Evolutionary conservation across 805 yeast species (phyloP).

Genomic region (Kuraishia cidri): DNA sequence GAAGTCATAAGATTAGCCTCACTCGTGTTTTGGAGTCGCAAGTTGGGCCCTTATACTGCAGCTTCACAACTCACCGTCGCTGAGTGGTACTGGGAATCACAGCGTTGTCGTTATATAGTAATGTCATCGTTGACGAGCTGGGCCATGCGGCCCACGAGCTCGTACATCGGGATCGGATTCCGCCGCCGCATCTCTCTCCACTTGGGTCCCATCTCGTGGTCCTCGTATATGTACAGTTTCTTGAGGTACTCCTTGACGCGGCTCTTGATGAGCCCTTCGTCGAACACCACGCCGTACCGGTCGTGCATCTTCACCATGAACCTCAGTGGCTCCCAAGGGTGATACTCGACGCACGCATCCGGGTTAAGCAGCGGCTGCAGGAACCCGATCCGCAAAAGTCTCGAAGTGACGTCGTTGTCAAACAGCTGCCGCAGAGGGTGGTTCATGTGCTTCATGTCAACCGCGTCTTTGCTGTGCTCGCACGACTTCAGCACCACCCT

Average conservation of each 20-base stretch:
- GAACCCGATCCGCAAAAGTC: slow-evolving; percentile 2
- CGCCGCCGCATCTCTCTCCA: slow-evolving; percentile 1
- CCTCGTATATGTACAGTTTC: slow-evolving; percentile 1
- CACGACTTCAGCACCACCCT: too few species aligned
- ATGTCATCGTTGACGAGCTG: too few species aligned
- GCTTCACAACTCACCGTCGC: too few species aligned
- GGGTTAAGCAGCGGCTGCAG: slow-evolving; percentile 1
- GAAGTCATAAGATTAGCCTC: too few species aligned
- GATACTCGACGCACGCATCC: slow-evolving; percentile 1
- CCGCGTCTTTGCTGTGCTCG: background rate
- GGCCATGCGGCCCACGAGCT: background rate
- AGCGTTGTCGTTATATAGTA: too few species aligned
- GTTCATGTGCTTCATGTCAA: background rate
- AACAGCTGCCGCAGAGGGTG: slow-evolving; percentile 3
- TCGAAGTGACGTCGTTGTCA: background rate
- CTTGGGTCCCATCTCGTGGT: background rate
- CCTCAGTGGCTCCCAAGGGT: slow-evolving; percentile 3
- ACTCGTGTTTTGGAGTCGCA: too few species aligned
- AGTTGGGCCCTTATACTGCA: too few species aligned
- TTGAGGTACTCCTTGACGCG: background rate
- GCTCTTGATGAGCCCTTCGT: background rate
- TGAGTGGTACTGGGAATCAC: too few species aligned
- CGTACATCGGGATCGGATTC: slow-evolving; percentile 1
- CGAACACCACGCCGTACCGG: background rate
- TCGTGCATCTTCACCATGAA: background rate